Percentiles rank a stretch among this genome's conserved stretches.
These are phyloP conservation scores for Ormosia semicastrata DNA, from an alignment of 306 rosid genomes.

Conservation along the genomic window DNA sequence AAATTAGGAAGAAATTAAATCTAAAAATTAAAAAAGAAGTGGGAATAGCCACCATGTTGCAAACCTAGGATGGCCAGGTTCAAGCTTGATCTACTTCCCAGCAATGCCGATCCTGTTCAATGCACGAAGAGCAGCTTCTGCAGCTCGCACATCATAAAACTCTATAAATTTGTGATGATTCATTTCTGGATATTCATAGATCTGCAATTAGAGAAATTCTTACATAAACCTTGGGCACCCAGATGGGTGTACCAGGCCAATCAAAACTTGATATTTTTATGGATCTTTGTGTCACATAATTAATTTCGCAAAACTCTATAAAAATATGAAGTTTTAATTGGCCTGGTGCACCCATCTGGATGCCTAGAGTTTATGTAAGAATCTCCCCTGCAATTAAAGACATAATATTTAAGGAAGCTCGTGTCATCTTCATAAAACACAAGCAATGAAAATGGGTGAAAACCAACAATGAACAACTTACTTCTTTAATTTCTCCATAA, in stretches of 20 bases:
- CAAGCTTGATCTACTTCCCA: conserved; percentile 68
- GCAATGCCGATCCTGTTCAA: conserved; percentile 54
- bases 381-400: too few relatives aligned
- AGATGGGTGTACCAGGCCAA: too few relatives aligned
- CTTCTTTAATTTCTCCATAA: conserved; percentile 73
- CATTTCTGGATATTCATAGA: conserved; percentile 51
- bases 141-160: conserved; percentile 73
- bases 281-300: too few relatives aligned
- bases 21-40: background rate
- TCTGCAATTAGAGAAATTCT: too few relatives aligned
- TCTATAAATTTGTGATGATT: conserved; percentile 46
- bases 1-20: background rate
- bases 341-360: too few relatives aligned
- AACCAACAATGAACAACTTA: conserved; percentile 24
- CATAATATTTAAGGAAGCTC: background rate
- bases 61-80: conserved; percentile 51
- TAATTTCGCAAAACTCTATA: too few relatives aligned
- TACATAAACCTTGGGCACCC: too few relatives aligned
- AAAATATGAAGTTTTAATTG: too few relatives aligned
- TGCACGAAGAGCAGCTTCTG: conserved; percentile 69
- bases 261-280: too few relatives aligned
- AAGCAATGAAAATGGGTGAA: conserved; percentile 18
- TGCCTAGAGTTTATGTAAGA: too few relatives aligned
- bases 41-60: conserved; percentile 35
- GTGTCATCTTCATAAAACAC: background rate